Evolutionary conservation across 805 yeast species (phyloP), one percentile per base, ranked within the genome.

Genomic region (Spathaspora boniae): DNA sequence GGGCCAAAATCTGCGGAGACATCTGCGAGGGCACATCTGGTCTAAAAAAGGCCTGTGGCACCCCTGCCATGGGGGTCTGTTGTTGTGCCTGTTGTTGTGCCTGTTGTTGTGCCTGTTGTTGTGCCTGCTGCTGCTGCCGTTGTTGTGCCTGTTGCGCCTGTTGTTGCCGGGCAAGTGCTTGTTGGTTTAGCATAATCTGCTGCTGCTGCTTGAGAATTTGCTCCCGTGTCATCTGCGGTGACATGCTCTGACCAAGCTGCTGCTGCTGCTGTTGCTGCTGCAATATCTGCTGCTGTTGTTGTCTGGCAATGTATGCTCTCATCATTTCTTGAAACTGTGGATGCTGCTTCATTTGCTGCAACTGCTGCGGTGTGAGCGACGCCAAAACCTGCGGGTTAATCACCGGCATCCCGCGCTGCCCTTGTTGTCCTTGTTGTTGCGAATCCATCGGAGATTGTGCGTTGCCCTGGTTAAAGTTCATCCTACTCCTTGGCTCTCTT

Each of bases 321-420:
- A 70, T 52, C 41, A 63, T 61, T 21, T 60, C 61, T 45, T 61
- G 72, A 36, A 62, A 60, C 42, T 65, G 72, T 3, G 70, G 68
- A 45, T 65, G 72, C 43, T 51, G 61, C 40, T 60, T 60, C 38
- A 65, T 49, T 38, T 62, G 70, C 43, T 65, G 70, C 28, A 64
- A 54, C 37, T 63, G 72, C 45, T 65, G 69, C 16, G 72, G 68
- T 16, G 65, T 50, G 26, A 65, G 46, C 34, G 62, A 61, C 5
- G 58, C 53, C 9, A 58, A 37, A 33, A 43, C 24, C 32, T 56
- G 60, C 5, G 59, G 56, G 9, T 56, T 56, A n/a, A 56, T 38
- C 45, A 28, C 29, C 23, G 37, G 38, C 8, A 36, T 4, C 9
- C 33, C 34, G 16, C 36, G 23, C 11, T 37, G 37, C 15, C 18